Percentiles rank a stretch among this genome's conserved stretches.
Conservation (phyloP, 768 basidiomycete species). For the Trametes elegans region DNA sequence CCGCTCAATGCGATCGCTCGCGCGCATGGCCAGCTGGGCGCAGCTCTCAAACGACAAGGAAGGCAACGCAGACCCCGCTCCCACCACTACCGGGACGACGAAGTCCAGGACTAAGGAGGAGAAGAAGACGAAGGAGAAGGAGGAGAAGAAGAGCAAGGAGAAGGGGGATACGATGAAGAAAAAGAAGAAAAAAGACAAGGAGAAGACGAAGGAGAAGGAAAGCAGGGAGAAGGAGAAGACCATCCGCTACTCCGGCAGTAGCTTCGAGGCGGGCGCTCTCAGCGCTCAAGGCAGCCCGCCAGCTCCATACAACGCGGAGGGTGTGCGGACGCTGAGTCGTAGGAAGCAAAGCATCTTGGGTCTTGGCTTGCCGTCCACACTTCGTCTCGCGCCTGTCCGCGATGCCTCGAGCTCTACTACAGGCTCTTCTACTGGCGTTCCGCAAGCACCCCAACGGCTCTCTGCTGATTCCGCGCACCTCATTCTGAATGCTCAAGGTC, state of each 20-base stretch:
- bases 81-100: slow-evolving; percentile 23
- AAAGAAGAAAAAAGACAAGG: slow-evolving; percentile 35
- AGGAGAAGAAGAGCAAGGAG: slow-evolving; percentile 32
- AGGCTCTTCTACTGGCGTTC: slow-evolving; percentile 13
- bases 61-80: slow-evolving; percentile 23
- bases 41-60: slow-evolving; percentile 47
- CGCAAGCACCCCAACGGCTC: slow-evolving; percentile 24
- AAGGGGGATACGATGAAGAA: slow-evolving; percentile 34
- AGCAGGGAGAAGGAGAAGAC: slow-evolving; percentile 32
- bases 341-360: slow-evolving; percentile 66
- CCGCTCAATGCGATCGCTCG: slow-evolving; percentile 68
- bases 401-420: slow-evolving; percentile 17
- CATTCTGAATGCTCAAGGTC: slow-evolving; percentile 33
- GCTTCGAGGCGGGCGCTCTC: slow-evolving; percentile 66
- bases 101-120: slow-evolving; percentile 38
- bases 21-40: slow-evolving; percentile 71
- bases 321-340: slow-evolving; percentile 40
- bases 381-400: slow-evolving; percentile 22
- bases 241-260: slow-evolving; percentile 52
- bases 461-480: slow-evolving; percentile 34
- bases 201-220: slow-evolving; percentile 29
- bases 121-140: slow-evolving; percentile 30
- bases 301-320: slow-evolving; percentile 28
- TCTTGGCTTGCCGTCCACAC: slow-evolving; percentile 54
- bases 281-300: slow-evolving; percentile 31